Conservation (phyloP, 306 rosid genomes). For the Datisca glomerata region DNA sequence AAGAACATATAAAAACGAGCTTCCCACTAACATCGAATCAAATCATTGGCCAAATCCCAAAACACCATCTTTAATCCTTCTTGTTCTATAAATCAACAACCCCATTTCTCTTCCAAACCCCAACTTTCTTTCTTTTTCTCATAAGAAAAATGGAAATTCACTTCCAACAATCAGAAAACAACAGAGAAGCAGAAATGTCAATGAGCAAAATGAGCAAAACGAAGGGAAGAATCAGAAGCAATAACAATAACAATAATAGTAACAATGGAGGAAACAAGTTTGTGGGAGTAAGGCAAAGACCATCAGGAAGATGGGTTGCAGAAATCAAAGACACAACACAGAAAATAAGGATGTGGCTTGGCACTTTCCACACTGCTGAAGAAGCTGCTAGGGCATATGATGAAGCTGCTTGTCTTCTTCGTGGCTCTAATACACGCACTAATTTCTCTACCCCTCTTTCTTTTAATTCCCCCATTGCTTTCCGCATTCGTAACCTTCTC, state of each 20-base stretch:
- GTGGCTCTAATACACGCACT: conserved; percentile 79
- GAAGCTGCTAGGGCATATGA: conserved; percentile 94
- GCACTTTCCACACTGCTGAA: conserved; percentile 92
- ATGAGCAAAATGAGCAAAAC: conserved; percentile 22
- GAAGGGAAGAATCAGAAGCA: conserved; percentile 45
- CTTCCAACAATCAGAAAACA: conserved; percentile 38
- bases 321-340: conserved; percentile 92
- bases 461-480: conserved; percentile 73
- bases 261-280: too few species aligned
- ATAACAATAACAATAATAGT: conserved; percentile 13
- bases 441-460: conserved; percentile 81
- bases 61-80: too few species aligned
- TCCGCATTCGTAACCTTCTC: conserved; percentile 58
- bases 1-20: too few species aligned
- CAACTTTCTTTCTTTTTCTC: too few species aligned
- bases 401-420: conserved; percentile 94
- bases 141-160: conserved; percentile 84
- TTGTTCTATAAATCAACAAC: too few species aligned
- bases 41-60: too few species aligned
- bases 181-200: conserved; percentile 18
- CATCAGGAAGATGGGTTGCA: conserved; percentile 99
- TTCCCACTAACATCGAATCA: too few species aligned
- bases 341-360: conserved; percentile 96
- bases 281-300: conserved; percentile 90
- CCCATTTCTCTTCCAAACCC: too few species aligned